A percentile compares a stretch with the other conserved stretches of the same genome.
Evolutionary conservation across 345 rosid species (phyloP).

Genomic region (Schrenkiella parvula): DNA sequence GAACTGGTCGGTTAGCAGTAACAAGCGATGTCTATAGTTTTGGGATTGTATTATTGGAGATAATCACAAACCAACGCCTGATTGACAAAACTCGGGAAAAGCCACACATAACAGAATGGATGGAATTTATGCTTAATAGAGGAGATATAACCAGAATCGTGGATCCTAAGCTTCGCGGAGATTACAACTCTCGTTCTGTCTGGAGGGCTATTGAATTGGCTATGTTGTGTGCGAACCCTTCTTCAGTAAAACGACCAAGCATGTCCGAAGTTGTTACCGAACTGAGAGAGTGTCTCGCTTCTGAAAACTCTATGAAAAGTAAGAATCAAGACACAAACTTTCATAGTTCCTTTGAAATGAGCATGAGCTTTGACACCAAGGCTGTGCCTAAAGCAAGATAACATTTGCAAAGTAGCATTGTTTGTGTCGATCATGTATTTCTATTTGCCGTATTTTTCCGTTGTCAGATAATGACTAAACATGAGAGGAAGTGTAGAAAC

Average conservation of each 20-base stretch:
- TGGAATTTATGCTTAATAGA: constrained; percentile 12
- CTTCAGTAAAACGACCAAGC: constrained; percentile 31
- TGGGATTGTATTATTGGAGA: constrained; percentile 46
- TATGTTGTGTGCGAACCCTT: constrained; percentile 31
- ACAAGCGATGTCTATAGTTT: constrained; percentile 52
- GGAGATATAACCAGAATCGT: constrained; percentile 40
- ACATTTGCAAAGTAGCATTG: not conserved
- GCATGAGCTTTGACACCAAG: constrained; percentile 6
- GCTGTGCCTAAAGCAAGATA: constrained; percentile 4
- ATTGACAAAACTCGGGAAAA: constrained; percentile 9
- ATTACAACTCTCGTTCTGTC: constrained; percentile 27
- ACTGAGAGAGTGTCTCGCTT: constrained; percentile 30
- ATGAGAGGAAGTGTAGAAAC: not conserved
- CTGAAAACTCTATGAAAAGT: not conserved
- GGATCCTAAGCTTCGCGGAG: constrained; percentile 41
- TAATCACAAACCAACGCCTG: constrained; percentile 43
- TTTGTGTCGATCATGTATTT: not conserved
- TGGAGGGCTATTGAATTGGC: constrained; percentile 50
- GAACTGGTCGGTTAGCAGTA: constrained; percentile 30
- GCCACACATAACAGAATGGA: constrained; percentile 38
- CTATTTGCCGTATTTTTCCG: not conserved
- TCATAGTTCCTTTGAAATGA: not conserved
- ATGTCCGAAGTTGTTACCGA: constrained; percentile 36
- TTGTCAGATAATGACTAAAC: not conserved
- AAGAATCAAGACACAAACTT: not conserved